phyloP scores from a whole-genome alignment of 108 stramenopile genomes.

The Nitzschia putrida region DNA sequence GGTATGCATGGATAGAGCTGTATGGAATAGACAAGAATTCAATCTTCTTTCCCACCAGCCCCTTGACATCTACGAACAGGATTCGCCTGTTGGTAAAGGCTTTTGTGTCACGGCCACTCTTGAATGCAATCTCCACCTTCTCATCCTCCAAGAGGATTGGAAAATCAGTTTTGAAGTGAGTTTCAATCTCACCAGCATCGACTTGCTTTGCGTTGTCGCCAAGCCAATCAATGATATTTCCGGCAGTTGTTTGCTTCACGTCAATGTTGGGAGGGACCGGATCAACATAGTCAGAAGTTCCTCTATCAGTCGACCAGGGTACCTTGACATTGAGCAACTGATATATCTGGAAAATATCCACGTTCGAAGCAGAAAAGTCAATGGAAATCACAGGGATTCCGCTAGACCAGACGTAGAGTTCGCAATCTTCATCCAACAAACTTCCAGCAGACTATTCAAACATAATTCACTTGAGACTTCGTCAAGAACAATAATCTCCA shows the following conservation, averaged over 20 bases:
- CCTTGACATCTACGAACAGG: slow-evolving; percentile 45
- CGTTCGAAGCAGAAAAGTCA: slow-evolving; percentile 58
- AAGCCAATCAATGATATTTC: slow-evolving; percentile 48
- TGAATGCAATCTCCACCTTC: slow-evolving; percentile 63
- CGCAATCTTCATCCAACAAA: slow-evolving; percentile 57
- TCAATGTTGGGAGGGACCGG: slow-evolving; percentile 45
- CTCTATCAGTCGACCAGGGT: slow-evolving; percentile 11
- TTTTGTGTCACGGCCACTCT: slow-evolving; percentile 62
- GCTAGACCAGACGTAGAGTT: slow-evolving; percentile 53
- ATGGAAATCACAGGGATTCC: slow-evolving; percentile 14
- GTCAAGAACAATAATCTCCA: neutral
- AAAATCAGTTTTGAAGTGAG: slow-evolving; percentile 42
- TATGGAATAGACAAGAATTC: slow-evolving; percentile 61
- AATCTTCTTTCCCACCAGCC: slow-evolving; percentile 60
- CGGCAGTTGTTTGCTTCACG: slow-evolving; percentile 49
- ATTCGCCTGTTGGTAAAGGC: slow-evolving; percentile 46
- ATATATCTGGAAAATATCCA: slow-evolving; percentile 63
- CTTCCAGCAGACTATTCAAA: slow-evolving; percentile 41
- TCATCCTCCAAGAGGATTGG: slow-evolving; percentile 61
- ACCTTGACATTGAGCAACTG: slow-evolving; percentile 55
- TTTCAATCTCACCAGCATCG: slow-evolving; percentile 47
- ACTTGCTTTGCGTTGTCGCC: slow-evolving; percentile 61
- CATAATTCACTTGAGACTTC: neutral
- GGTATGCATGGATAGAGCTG: slow-evolving; percentile 61
- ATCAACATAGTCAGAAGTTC: slow-evolving; percentile 48